A percentile compares a stretch with the other conserved stretches of the same genome.
These are phyloP conservation scores for Leishmania aethiopica DNA, from an alignment of 208 protist genomes.

Conservation along the genomic window DNA sequence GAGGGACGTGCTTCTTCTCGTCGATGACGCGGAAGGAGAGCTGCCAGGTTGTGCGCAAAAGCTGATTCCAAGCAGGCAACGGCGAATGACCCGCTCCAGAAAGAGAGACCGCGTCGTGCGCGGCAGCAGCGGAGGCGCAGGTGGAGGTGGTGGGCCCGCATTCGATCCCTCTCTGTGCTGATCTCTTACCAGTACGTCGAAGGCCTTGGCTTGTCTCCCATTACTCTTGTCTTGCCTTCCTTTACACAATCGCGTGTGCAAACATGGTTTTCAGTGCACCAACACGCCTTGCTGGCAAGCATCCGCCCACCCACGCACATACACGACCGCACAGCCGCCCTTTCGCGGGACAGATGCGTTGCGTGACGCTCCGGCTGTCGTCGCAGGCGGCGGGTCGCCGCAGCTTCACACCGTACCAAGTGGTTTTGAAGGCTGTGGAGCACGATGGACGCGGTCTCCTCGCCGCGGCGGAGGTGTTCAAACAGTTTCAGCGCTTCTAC, in stretches of 20 bases:
- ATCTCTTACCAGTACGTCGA: neutral
- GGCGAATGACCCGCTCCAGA: neutral
- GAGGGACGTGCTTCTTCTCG: neutral
- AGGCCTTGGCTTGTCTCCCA: neutral
- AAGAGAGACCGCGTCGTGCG: neutral
- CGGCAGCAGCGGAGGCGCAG: neutral
- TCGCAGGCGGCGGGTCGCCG: neutral
- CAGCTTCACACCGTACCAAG: constrained; percentile 54
- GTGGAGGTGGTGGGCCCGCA: neutral
- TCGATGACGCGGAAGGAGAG: neutral
- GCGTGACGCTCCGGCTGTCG: neutral
- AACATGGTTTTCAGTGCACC: neutral
- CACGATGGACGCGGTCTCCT: constrained; percentile 61
- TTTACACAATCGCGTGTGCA: neutral
- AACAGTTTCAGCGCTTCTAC: constrained; percentile 79
- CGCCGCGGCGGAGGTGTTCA: constrained; percentile 67
- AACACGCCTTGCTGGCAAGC: neutral
- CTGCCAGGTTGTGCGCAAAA: neutral
- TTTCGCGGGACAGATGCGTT: constrained; percentile 6
- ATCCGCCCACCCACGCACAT: neutral
- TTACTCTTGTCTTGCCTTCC: neutral
- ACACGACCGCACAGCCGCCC: neutral
- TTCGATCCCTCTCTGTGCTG: neutral
- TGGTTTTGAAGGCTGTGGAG: constrained; percentile 59
- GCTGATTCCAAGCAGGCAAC: neutral